Conservation (phyloP, 495 filamentous ascomycete genomes). For the Aspergillus conjunctus region DNA sequence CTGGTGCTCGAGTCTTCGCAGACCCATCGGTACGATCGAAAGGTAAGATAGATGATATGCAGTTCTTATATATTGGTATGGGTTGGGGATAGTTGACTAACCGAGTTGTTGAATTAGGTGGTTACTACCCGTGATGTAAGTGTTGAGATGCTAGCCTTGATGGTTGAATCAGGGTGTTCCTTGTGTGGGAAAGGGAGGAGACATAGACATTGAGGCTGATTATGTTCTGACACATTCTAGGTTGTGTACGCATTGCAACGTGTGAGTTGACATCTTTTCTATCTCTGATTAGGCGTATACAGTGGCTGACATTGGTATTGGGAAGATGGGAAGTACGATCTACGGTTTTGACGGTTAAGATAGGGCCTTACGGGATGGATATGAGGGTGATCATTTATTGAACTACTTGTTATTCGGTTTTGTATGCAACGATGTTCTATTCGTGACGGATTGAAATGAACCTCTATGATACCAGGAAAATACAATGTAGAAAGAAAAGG, state of each 20-base stretch:
- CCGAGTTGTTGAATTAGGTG: constrained; percentile 25
- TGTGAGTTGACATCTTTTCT: constrained; percentile 30
- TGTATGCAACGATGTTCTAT: too few species aligned
- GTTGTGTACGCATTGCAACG: constrained; percentile 61
- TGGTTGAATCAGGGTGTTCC: neutral
- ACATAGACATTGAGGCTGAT: neutral
- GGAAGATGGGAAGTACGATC: constrained; percentile 23
- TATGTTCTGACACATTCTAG: constrained; percentile 34
- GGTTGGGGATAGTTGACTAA: neutral
- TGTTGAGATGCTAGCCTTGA: constrained; percentile 14
- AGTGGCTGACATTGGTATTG: too few species aligned
- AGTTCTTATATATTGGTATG: neutral
- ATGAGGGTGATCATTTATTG: neutral
- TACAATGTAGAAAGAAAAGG: neutral
- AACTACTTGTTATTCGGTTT: too few species aligned
- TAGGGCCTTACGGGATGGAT: neutral
- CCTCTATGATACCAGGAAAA: neutral
- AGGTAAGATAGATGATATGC: constrained; percentile 15
- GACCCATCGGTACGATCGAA: constrained; percentile 18
- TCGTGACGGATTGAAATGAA: too few species aligned
- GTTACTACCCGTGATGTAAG: constrained; percentile 67
- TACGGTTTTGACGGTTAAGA: constrained; percentile 20
- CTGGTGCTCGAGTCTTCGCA: constrained; percentile 16
- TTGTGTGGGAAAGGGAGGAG: neutral
- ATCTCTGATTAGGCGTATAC: neutral